phyloP scores from a whole-genome alignment of 2,329 filamentous ascomycete genomes.

The Lomentospora prolificans region DNA sequence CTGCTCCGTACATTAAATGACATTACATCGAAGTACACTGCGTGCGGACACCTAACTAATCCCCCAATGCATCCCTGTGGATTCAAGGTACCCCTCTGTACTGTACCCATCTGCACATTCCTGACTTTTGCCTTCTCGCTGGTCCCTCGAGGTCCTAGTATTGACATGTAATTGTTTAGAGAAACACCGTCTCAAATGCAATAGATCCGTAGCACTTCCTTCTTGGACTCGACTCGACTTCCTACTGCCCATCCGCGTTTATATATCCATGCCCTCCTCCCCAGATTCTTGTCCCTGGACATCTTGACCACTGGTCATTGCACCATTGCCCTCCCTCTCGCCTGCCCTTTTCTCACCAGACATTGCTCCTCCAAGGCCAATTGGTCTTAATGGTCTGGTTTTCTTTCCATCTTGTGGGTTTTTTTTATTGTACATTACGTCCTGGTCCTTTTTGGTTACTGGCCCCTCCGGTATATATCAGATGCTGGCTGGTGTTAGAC shows the following conservation, averaged over 20 bases:
- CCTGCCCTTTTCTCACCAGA: conserved; percentile 18
- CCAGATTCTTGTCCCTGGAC: conserved; percentile 20
- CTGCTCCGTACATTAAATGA: not conserved
- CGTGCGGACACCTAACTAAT: not conserved
- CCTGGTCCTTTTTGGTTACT: conserved; percentile 12
- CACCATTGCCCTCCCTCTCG: conserved; percentile 6
- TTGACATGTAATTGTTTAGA: conserved; percentile 3
- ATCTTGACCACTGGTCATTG: not conserved
- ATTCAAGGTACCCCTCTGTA: conserved; percentile 6
- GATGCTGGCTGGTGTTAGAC: conserved; percentile 8
- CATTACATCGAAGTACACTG: conserved; percentile 3
- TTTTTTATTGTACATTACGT: conserved; percentile 13
- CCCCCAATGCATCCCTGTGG: conserved; percentile 2
- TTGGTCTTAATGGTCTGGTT: conserved; percentile 31
- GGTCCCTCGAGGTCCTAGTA: not conserved
- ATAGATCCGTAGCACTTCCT: conserved; percentile 1
- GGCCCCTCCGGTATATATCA: not conserved
- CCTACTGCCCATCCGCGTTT: conserved; percentile 17
- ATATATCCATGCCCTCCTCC: conserved; percentile 38
- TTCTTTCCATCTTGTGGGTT: conserved; percentile 19
- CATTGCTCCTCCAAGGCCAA: conserved; percentile 22
- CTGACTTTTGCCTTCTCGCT: conserved; percentile 2
- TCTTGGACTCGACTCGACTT: not conserved
- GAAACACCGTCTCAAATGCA: conserved; percentile 6
- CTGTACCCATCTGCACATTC: conserved; percentile 3